Conservation (phyloP, 139 green algal species). For the Micractinium conductrix region DNA sequence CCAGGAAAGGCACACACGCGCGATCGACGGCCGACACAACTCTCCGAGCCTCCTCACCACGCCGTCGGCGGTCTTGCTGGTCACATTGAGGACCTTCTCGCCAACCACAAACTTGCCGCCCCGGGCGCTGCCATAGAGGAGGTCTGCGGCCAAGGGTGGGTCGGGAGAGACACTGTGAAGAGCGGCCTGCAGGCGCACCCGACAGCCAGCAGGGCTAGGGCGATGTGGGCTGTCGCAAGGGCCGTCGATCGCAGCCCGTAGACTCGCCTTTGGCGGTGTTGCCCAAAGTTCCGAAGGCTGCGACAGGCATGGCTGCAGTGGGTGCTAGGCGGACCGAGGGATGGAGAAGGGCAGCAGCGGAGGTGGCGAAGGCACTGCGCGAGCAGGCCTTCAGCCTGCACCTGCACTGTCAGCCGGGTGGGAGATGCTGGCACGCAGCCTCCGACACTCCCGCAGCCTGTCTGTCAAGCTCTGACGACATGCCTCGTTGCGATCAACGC, state of each 20-base stretch:
- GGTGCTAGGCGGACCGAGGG: not conserved
- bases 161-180: no score
- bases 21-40: no score
- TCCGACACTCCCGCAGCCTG: no score
- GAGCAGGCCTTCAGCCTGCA: no score
- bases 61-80: conserved; percentile 59
- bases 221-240: not conserved
- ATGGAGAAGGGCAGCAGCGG: no score
- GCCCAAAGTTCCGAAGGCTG: conserved; percentile 11
- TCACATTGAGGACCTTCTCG: conserved; percentile 52
- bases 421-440: no score
- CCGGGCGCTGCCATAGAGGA: conserved; percentile 54
- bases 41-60: conserved; percentile 44
- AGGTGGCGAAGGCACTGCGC: no score
- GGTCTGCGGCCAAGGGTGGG: conserved; percentile 49
- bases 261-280: conserved; percentile 9
- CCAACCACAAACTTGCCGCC: conserved; percentile 57
- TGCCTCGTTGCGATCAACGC: no score
- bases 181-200: not conserved
- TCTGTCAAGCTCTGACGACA: no score
- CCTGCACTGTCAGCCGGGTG: no score
- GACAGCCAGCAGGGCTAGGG: not conserved
- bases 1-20: no score
- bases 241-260: not conserved
- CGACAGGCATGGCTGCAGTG: conserved; percentile 19